phyloP scores from a whole-genome alignment of 352 stramenopile genomes.

The Phytopythium aichiense region DNA sequence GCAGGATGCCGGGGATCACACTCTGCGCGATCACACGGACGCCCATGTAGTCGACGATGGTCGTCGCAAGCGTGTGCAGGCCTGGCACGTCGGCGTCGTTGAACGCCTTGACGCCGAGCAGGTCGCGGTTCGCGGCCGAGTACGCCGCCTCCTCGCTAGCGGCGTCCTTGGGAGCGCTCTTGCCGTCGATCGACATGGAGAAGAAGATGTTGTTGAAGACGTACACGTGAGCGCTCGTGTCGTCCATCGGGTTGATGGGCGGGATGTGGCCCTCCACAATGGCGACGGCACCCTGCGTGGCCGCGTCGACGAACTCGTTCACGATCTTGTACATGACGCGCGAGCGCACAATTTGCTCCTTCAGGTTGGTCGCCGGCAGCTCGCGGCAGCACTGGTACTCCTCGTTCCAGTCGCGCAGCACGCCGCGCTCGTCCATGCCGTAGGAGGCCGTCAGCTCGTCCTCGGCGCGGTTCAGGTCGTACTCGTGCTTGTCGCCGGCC shows the following conservation, averaged over 20 bases:
- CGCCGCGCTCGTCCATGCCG: conserved; percentile 91
- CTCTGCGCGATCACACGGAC: conserved; percentile 94
- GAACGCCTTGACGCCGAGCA: conserved; percentile 88
- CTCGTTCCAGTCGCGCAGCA: conserved; percentile 96
- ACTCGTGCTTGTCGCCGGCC: conserved; percentile 42
- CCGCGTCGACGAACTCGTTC: conserved; percentile 93
- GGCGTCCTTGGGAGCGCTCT: conserved; percentile 56
- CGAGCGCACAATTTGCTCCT: conserved; percentile 90
- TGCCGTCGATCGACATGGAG: conserved; percentile 87
- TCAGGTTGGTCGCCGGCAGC: conserved; percentile 67
- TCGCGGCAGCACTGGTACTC: conserved; percentile 93
- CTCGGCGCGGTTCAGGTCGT: conserved; percentile 85
- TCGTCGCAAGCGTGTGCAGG: conserved; percentile 93
- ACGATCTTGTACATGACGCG: conserved; percentile 95
- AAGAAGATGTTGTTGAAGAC: conserved; percentile 99
- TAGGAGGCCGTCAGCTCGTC: conserved; percentile 88
- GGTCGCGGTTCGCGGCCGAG: conserved; percentile 84
- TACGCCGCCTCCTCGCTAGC: conserved; percentile 77
- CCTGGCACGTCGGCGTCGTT: conserved; percentile 89
- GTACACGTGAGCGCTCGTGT: conserved; percentile 91
- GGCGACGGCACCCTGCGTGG: conserved; percentile 83
- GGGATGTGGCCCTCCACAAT: conserved; percentile 94
- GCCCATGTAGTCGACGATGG: conserved; percentile 94
- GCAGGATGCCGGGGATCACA: conserved; percentile 94
- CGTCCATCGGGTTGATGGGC: conserved; percentile 96